phyloP scores from a whole-genome alignment of 495 filamentous ascomycete genomes.

The Aspergillus sclerotiicarbonarius region DNA sequence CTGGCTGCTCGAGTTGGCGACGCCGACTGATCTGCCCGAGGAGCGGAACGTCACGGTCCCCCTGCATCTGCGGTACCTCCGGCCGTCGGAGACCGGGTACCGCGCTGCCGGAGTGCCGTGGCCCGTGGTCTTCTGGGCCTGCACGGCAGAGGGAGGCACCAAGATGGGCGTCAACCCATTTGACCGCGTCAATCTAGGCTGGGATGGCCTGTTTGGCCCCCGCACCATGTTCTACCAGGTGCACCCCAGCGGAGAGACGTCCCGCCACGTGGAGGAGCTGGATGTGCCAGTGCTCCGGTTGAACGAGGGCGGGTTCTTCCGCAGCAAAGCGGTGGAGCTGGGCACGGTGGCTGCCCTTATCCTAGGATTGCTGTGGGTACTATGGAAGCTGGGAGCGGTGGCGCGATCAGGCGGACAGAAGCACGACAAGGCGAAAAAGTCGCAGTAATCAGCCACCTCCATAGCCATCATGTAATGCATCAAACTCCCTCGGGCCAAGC shows the following conservation, averaged over 20 bases:
- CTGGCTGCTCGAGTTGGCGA: slow-evolving; percentile 71
- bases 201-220: slow-evolving; percentile 78
- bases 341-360: slow-evolving; percentile 69
- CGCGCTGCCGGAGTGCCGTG: slow-evolving; percentile 53
- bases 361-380: slow-evolving; percentile 73
- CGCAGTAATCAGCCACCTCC: slow-evolving; percentile 25
- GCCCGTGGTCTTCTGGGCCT: slow-evolving; percentile 94
- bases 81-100: slow-evolving; percentile 53
- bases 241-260: slow-evolving; percentile 41
- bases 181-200: slow-evolving; percentile 78
- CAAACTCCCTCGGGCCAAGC: too few relatives aligned
- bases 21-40: slow-evolving; percentile 16
- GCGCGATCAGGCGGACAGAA: slow-evolving; percentile 25
- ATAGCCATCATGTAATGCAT: neutral
- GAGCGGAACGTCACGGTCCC: slow-evolving; percentile 77
- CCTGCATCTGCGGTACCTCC: slow-evolving; percentile 84
- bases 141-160: slow-evolving; percentile 66
- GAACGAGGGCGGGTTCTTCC: slow-evolving; percentile 44
- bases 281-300: slow-evolving; percentile 69
- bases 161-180: slow-evolving; percentile 82
- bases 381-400: slow-evolving; percentile 59
- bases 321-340: slow-evolving; percentile 58
- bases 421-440: slow-evolving; percentile 34
- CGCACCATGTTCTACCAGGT: slow-evolving; percentile 86
- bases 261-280: slow-evolving; percentile 49